These are phyloP conservation scores for Pseudogymnoascus pannorum DNA, from an alignment of 2,329 filamentous ascomycete species.

Conservation along the genomic window DNA sequence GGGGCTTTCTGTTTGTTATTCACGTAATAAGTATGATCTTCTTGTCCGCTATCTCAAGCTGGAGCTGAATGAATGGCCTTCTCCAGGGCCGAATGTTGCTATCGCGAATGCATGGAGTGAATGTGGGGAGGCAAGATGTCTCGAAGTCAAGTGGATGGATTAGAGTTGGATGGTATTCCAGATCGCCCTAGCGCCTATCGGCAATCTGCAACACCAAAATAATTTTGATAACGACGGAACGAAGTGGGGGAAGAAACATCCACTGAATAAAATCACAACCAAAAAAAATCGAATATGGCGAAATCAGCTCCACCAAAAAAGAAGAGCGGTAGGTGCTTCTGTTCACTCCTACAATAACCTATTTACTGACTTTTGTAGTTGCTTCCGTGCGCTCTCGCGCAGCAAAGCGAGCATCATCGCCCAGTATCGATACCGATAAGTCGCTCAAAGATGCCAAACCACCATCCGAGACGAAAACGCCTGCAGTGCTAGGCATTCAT, in stretches of 20 bases:
- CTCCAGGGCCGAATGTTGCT: not conserved
- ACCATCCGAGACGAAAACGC: constrained; percentile 45
- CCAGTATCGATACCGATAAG: constrained; percentile 64
- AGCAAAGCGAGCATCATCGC: constrained; percentile 63
- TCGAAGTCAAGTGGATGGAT: constrained; percentile 2
- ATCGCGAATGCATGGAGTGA: not conserved
- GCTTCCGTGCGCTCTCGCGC: constrained; percentile 66
- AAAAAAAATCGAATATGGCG: constrained; percentile 21
- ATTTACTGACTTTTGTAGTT: constrained; percentile 19
- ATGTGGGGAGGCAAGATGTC: not conserved
- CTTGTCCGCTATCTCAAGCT: not conserved
- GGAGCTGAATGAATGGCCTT: not conserved
- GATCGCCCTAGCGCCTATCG: constrained; percentile 2
- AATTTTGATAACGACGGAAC: constrained; percentile 8
- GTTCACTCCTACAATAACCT: not conserved
- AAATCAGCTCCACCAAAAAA: constrained; percentile 29
- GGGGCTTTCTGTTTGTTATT: not conserved
- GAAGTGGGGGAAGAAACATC: constrained; percentile 5
- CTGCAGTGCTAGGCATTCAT: constrained; percentile 63
- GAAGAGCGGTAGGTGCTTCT: constrained; percentile 21
- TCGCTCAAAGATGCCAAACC: constrained; percentile 55
- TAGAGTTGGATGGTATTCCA: constrained; percentile 7
- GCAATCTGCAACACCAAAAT: constrained; percentile 10
- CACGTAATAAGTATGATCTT: not conserved
- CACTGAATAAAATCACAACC: constrained; percentile 9